Conservation (phyloP, 1,139 yeast genomes). For the Kodamaea derodonti region DNA sequence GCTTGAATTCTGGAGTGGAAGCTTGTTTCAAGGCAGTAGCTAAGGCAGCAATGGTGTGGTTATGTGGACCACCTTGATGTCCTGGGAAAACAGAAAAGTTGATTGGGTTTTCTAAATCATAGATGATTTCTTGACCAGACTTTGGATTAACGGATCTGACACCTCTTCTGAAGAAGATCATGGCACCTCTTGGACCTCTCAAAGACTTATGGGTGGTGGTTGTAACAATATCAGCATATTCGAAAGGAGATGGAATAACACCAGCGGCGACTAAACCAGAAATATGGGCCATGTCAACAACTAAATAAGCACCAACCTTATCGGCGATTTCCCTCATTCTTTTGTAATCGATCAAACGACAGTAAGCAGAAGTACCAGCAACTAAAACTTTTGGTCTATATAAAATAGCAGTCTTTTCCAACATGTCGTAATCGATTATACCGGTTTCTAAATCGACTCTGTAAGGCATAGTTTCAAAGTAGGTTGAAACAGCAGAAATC, state of each 20-base stretch:
- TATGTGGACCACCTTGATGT: conserved; percentile 99
- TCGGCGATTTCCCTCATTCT: conserved; percentile 97
- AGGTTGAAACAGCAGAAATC: conserved; percentile 93
- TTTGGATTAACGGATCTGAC: conserved; percentile 84
- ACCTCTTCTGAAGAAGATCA: conserved; percentile 98
- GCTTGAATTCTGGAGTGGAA: conserved; percentile 83
- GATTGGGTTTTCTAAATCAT: conserved; percentile 91
- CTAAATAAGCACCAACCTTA: conserved; percentile 90
- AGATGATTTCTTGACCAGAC: conserved; percentile 84
- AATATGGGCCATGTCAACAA: conserved; percentile 98
- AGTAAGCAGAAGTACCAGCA: conserved; percentile 98
- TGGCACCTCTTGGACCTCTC: conserved; percentile 99
- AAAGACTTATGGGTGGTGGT: conserved; percentile 97
- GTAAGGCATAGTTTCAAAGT: conserved; percentile 98
- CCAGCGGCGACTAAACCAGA: conserved; percentile 96
- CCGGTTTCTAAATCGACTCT: conserved; percentile 90
- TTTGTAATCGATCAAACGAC: conserved; percentile 90
- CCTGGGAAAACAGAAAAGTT: conserved; percentile 99
- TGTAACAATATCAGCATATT: conserved; percentile 94
- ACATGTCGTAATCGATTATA: conserved; percentile 88
- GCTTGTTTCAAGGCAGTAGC: conserved; percentile 97
- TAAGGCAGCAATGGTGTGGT: conserved; percentile 95
- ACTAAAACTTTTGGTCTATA: conserved; percentile 94
- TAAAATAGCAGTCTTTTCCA: conserved; percentile 83
- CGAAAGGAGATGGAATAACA: conserved; percentile 93